Evolutionary conservation across 345 rosid species (phyloP).

Genomic region (Citrus unshiu): DNA sequence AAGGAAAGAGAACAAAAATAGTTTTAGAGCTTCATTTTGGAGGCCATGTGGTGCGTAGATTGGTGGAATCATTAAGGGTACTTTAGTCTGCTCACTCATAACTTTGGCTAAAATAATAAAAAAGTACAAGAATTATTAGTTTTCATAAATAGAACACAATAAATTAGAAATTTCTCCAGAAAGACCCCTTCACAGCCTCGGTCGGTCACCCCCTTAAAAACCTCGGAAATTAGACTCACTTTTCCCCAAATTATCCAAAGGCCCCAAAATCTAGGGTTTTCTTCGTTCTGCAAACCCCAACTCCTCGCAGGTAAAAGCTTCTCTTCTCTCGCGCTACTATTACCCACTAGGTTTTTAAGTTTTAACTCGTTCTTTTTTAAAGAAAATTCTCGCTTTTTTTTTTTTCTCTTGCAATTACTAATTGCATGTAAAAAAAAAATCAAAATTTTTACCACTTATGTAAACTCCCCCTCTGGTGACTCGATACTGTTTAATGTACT

Average conservation of each 20-base stretch:
- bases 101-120: not conserved
- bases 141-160: not conserved
- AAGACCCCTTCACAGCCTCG: slow-evolving; percentile 11
- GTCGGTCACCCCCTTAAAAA: not conserved
- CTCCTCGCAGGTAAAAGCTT: slow-evolving; percentile 23
- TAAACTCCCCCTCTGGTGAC: not conserved
- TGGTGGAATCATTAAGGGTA: not conserved
- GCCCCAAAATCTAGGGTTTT: slow-evolving; percentile 45
- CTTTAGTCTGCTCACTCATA: not conserved
- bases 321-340: not conserved
- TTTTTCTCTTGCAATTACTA: not conserved
- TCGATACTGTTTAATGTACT: not conserved
- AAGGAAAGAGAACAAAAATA: no score
- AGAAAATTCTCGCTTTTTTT: no score
- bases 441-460: not conserved
- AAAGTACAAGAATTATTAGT: not conserved
- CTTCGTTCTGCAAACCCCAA: slow-evolving; percentile 17
- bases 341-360: slow-evolving; percentile 4
- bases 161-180: not conserved
- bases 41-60: no score
- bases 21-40: not conserved
- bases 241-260: slow-evolving; percentile 23
- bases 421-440: not conserved
- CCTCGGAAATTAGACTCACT: slow-evolving; percentile 6
- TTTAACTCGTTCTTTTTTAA: not conserved